Conservation (phyloP, 2,329 filamentous ascomycete genomes). For the Fusarium albosuccineum region DNA sequence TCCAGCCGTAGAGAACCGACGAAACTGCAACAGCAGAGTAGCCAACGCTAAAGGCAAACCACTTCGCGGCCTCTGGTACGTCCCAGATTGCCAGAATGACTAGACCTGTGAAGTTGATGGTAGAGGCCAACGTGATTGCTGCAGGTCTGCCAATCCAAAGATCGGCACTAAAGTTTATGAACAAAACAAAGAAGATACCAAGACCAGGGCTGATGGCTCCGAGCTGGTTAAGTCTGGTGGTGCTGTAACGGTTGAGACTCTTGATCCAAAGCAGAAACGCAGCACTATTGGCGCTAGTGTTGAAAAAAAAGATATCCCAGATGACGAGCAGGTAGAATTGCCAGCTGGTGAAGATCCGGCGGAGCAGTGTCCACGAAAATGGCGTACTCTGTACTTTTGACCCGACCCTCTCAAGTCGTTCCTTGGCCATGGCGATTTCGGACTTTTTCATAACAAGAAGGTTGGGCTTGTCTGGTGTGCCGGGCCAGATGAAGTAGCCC, state of each 20-base stretch:
- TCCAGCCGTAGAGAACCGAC: slow-evolving; percentile 36
- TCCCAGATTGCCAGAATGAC: slow-evolving; percentile 34
- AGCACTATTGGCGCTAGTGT: slow-evolving; percentile 29
- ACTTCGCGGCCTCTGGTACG: slow-evolving; percentile 34
- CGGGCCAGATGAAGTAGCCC: slow-evolving; percentile 36
- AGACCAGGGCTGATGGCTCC: slow-evolving; percentile 34
- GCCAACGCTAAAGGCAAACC: slow-evolving; percentile 36
- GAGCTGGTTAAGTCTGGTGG: slow-evolving; percentile 28
- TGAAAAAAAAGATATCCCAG: slow-evolving; percentile 38
- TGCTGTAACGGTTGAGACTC: slow-evolving; percentile 30
- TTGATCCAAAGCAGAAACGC: slow-evolving; percentile 39
- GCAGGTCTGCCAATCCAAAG: slow-evolving; percentile 33
- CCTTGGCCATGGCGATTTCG: slow-evolving; percentile 18
- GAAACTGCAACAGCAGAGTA: slow-evolving; percentile 35
- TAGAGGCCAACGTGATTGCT: slow-evolving; percentile 33
- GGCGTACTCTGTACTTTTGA: slow-evolving; percentile 26
- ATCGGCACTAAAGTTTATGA: slow-evolving; percentile 43
- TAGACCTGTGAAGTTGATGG: slow-evolving; percentile 31
- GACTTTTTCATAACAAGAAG: slow-evolving; percentile 21
- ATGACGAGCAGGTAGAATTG: slow-evolving; percentile 31
- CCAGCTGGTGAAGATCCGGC: slow-evolving; percentile 29
- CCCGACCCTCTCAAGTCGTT: slow-evolving; percentile 15
- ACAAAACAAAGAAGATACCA: slow-evolving; percentile 37
- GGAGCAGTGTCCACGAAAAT: slow-evolving; percentile 16
- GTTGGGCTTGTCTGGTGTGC: slow-evolving; percentile 31